Base-by-base conservation (phyloP, 352 stramenopile species). In the Phytophthora quininea region DNA sequence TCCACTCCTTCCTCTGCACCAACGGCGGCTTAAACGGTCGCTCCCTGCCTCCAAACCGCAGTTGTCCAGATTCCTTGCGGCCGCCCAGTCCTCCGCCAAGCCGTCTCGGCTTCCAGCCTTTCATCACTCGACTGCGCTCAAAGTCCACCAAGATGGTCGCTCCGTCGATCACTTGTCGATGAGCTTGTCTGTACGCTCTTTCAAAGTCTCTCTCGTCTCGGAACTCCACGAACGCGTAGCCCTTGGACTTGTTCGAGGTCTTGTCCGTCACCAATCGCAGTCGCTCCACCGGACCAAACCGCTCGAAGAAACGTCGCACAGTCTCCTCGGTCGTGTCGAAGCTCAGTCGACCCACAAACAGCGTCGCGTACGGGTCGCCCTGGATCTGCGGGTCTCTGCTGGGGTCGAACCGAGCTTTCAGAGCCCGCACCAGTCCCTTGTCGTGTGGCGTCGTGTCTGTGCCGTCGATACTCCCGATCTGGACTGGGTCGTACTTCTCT, bases 161-260 rank as follows among this genome's bases (percentile, higher is more conserved):
- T 4, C 81, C 86, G 47, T 95, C 88, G 47, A 94, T 72, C 43
- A 77, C 67, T 0, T 69, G 73, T 24, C 75, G 68, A 60, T 95
- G 80, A n/a, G 79, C 71, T 10, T 74, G 59, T 40, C 69, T 64
- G 53, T 93, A 94, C 9, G 88, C 88, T 32, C 59, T 62, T 56
- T 77, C 73, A 48, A 92, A 93, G 46, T 77, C 73, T 24, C 67
- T 66, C 58, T 90, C 82, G 38, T 71, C 53, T 35, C 67, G 71
- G 54, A 90, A 95, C 58, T 92, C 85, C 30, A 95, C 65, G 64
- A 95, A 95, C 31, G 87, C 85, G 72, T 95, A 93, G 47, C 85
- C 85, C 37, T 82, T 88, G 60, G 84, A 92, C 51, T 77, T 76
- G 55, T 83, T 57, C 27, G 85, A 91, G 37, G 69, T 77, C 10